Percentiles rank a stretch among this genome's conserved stretches.
Evolutionary conservation across 2,329 filamentous ascomycete species (phyloP).

Genomic region (Penicillium sp.): DNA sequence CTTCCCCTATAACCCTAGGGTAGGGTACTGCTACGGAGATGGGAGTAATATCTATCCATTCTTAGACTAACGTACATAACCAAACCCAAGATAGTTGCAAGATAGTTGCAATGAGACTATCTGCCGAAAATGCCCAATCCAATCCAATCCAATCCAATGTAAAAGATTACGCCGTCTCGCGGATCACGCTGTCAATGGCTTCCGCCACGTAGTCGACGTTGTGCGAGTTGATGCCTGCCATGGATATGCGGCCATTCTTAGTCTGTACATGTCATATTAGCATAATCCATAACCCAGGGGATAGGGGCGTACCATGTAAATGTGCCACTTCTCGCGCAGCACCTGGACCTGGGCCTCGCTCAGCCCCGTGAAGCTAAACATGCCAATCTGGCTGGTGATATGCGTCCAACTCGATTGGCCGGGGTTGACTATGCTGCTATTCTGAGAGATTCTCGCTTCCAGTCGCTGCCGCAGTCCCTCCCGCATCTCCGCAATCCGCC

Average conservation of each 20-base stretch:
- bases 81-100: too few species aligned
- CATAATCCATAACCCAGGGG: not conserved
- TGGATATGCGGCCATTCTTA: slow-evolving; percentile 96
- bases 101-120: too few species aligned
- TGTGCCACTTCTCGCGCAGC: slow-evolving; percentile 46
- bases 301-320: slow-evolving; percentile 43
- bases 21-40: too few species aligned
- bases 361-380: slow-evolving; percentile 81
- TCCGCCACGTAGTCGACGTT: slow-evolving; percentile 93
- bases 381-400: slow-evolving; percentile 97
- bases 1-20: not conserved
- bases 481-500: slow-evolving; percentile 91
- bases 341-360: slow-evolving; percentile 45
- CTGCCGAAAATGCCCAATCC: too few species aligned
- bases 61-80: not conserved
- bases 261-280: slow-evolving; percentile 46
- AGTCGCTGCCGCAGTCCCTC: slow-evolving; percentile 71
- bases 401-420: slow-evolving; percentile 95
- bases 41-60: not conserved
- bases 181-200: slow-evolving; percentile 79
- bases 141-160: not conserved
- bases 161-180: slow-evolving; percentile 26
- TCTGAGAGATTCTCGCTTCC: slow-evolving; percentile 51
- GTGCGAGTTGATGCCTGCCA: slow-evolving; percentile 91
- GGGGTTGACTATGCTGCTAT: slow-evolving; percentile 44